Evolutionary conservation across 352 stramenopile genomes (phyloP).

Genomic region (Pythium scleroteichum): DNA sequence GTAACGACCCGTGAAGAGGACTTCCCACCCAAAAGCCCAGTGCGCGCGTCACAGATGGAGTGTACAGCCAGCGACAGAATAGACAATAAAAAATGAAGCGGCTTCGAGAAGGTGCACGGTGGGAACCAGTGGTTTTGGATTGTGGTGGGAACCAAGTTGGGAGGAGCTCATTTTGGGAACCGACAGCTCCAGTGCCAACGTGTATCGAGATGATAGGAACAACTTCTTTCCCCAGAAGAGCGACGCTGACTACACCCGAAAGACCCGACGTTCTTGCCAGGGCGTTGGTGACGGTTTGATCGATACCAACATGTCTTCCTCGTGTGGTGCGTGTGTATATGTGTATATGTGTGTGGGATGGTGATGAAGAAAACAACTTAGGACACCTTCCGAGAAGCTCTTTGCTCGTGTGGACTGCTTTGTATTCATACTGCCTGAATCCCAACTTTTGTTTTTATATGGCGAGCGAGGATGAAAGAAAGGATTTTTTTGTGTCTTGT

Average conservation of each 20-base stretch:
- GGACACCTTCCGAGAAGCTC: conserved; percentile 83
- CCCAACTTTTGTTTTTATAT: conserved; percentile 14
- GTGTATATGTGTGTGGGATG: conserved; percentile 31
- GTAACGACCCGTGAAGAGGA: not conserved
- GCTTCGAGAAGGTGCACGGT: conserved; percentile 2
- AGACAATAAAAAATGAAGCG: not conserved
- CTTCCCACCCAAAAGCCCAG: not conserved
- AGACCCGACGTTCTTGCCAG: conserved; percentile 72
- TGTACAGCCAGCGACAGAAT: conserved; percentile 8
- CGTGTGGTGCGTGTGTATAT: conserved; percentile 24
- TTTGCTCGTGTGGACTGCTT: conserved; percentile 72
- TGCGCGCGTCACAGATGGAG: conserved; percentile 14
- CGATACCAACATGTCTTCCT: too few relatives aligned
- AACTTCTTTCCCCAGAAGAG: conserved; percentile 85
- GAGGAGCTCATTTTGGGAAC: too few relatives aligned
- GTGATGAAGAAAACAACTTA: conserved; percentile 76
- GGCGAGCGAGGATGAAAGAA: conserved; percentile 70
- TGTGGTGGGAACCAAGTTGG: not conserved
- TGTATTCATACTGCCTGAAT: conserved; percentile 88
- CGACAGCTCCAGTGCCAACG: too few relatives aligned
- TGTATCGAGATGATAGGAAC: conserved; percentile 74
- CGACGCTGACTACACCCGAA: conserved; percentile 72
- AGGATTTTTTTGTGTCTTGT: conserved; percentile 66
- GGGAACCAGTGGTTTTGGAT: conserved; percentile 3
- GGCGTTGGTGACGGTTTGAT: conserved; percentile 74